Evolutionary conservation across 305 asterid genomes (phyloP).

Genomic region (Petunia hybrid): DNA sequence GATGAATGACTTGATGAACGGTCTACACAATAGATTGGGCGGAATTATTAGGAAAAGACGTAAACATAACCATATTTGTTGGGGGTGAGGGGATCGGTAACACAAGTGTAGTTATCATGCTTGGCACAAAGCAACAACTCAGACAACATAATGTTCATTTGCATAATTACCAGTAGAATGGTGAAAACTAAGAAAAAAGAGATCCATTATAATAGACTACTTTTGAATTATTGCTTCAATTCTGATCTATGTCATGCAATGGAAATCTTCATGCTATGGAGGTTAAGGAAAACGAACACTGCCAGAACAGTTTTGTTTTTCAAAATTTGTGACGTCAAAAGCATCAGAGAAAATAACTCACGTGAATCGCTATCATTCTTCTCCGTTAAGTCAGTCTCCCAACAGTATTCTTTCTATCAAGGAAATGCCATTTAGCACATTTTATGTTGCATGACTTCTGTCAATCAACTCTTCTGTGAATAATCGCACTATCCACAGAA

Average conservation of each 20-base stretch:
- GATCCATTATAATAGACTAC: neutral
- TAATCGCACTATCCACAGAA: slow-evolving; percentile 5
- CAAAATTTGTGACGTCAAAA: neutral
- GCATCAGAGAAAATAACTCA: neutral
- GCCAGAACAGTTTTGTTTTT: neutral
- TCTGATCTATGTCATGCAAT: neutral
- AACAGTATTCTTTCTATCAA: neutral
- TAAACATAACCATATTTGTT: neutral
- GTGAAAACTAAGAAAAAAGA: neutral
- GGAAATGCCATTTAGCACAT: slow-evolving; percentile 8
- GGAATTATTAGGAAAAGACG: slow-evolving; percentile 8
- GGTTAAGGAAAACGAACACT: neutral
- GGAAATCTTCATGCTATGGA: neutral
- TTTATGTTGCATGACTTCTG: neutral
- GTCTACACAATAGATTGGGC: slow-evolving; percentile 52
- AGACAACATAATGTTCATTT: neutral
- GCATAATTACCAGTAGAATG: neutral
- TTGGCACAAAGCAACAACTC: neutral
- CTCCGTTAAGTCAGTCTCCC: slow-evolving; percentile 9
- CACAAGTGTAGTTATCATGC: slow-evolving; percentile 1
- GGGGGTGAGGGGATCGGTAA: neutral
- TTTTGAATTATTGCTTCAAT: neutral
- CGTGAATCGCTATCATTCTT: slow-evolving; percentile 1
- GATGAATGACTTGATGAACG: slow-evolving; percentile 81
- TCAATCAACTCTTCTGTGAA: slow-evolving; percentile 7